Evolutionary conservation across 371 early-diverging fungal genomes (phyloP).

Genomic region (Syncephalastrum racemosum): DNA sequence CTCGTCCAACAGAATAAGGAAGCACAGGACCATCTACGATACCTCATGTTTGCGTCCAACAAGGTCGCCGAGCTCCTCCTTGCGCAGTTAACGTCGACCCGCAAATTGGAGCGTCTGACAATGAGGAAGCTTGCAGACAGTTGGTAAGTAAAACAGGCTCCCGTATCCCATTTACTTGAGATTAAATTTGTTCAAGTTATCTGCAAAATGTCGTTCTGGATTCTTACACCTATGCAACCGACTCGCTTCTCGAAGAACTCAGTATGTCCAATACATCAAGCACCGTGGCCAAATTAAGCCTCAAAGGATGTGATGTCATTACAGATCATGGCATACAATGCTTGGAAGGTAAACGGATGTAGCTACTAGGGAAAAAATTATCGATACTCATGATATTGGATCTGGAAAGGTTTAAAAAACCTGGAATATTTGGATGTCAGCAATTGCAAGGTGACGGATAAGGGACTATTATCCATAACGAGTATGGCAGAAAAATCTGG

Average conservation of each 20-base stretch:
- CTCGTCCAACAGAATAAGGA: conserved; percentile 24
- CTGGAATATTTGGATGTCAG: conserved; percentile 38
- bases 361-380: not conserved
- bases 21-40: conserved; percentile 14
- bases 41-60: conserved; percentile 21
- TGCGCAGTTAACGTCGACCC: conserved; percentile 17
- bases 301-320: conserved; percentile 43
- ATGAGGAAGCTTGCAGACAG: conserved; percentile 28
- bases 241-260: conserved; percentile 36
- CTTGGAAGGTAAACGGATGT: conserved; percentile 26
- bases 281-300: conserved; percentile 21
- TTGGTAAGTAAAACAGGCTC: conserved; percentile 23
- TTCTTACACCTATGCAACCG: conserved; percentile 41
- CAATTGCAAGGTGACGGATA: conserved; percentile 46
- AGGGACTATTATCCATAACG: conserved; percentile 28
- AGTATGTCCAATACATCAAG: conserved; percentile 27
- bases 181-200: conserved; percentile 19
- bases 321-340: conserved; percentile 36
- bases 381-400: no score
- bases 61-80: conserved; percentile 28
- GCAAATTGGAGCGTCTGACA: conserved; percentile 28
- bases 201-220: conserved; percentile 33
- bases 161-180: not conserved
- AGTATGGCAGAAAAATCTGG: conserved; percentile 18
- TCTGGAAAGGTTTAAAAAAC: conserved; percentile 26